Percentiles rank a stretch among this genome's conserved stretches.
Evolutionary conservation across 192 early-diverging fungal genomes (phyloP).

Genomic region (Gonapodya sp.): DNA sequence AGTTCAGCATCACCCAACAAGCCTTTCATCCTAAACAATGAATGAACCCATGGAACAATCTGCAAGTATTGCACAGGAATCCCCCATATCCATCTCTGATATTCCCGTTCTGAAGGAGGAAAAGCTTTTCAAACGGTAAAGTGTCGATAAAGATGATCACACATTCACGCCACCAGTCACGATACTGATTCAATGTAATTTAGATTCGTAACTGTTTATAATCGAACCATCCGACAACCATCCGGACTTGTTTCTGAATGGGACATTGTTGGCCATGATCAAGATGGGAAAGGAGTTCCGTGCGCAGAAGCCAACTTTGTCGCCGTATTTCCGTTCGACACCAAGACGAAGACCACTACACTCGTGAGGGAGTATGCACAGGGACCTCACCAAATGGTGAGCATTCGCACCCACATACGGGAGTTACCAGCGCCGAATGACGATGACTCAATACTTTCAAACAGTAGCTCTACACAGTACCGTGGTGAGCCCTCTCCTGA

Average conservation of each 20-base stretch:
- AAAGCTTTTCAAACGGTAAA: background rate
- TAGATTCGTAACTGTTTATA: background rate
- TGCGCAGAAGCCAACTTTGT: background rate
- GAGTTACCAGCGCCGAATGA: too few relatives aligned
- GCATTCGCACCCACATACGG: background rate
- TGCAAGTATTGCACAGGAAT: too few relatives aligned
- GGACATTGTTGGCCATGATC: background rate
- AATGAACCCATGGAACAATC: too few relatives aligned
- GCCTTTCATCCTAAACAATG: too few relatives aligned
- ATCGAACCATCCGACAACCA: background rate
- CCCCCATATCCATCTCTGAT: background rate
- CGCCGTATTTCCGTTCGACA: background rate
- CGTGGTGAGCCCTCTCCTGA: background rate
- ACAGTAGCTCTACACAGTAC: background rate
- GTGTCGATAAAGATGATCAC: background rate
- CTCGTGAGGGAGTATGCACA: conserved; percentile 48
- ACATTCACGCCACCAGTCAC: too few relatives aligned
- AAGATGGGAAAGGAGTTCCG: background rate
- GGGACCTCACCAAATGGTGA: conserved; percentile 45
- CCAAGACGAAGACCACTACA: conserved; percentile 33
- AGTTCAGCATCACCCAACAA: too few relatives aligned
- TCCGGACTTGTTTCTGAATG: background rate
- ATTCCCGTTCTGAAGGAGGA: background rate
- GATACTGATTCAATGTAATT: too few relatives aligned
- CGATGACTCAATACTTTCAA: too few relatives aligned